phyloP scores from a whole-genome alignment of 106 monocot species.

The Allium fistulosum region DNA sequence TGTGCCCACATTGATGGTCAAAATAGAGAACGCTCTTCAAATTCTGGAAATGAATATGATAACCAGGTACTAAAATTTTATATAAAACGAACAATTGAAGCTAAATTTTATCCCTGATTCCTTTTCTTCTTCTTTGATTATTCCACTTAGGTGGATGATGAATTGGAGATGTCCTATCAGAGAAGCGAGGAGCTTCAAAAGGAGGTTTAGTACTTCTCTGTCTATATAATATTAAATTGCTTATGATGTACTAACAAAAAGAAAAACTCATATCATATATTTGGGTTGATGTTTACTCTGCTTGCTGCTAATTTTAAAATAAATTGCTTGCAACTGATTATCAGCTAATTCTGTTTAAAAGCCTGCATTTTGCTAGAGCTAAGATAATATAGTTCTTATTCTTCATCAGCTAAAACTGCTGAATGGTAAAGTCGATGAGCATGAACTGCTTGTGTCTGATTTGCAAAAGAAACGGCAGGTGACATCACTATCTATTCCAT shows the following conservation, averaged over 20 bases:
- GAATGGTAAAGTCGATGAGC: constrained; percentile 52
- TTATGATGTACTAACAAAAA: neutral
- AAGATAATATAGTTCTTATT: neutral
- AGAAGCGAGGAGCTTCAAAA: constrained; percentile 66
- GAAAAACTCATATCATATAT: neutral
- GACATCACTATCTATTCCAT: neutral
- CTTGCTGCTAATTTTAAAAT: neutral
- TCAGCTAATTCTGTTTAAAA: neutral
- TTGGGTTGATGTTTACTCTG: neutral
- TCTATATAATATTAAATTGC: neutral
- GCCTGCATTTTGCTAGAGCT: neutral
- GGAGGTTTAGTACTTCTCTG: constrained; percentile 25
- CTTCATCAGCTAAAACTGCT: constrained; percentile 42
- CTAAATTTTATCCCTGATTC: neutral
- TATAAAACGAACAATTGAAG: neutral
- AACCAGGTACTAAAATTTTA: constrained; percentile 26
- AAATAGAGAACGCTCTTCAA: constrained; percentile 60
- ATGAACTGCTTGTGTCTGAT: constrained; percentile 45
- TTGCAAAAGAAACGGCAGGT: constrained; percentile 67
- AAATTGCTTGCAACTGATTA: neutral
- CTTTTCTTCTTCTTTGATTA: neutral
- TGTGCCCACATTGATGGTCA: constrained; percentile 30
- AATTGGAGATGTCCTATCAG: constrained; percentile 38
- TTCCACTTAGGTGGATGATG: constrained; percentile 46
- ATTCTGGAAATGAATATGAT: constrained; percentile 49